A percentile compares a stretch with the other conserved stretches of the same genome.
Evolutionary conservation across 352 stramenopile genomes (phyloP).

Genomic region (Globisporangium splendens): DNA sequence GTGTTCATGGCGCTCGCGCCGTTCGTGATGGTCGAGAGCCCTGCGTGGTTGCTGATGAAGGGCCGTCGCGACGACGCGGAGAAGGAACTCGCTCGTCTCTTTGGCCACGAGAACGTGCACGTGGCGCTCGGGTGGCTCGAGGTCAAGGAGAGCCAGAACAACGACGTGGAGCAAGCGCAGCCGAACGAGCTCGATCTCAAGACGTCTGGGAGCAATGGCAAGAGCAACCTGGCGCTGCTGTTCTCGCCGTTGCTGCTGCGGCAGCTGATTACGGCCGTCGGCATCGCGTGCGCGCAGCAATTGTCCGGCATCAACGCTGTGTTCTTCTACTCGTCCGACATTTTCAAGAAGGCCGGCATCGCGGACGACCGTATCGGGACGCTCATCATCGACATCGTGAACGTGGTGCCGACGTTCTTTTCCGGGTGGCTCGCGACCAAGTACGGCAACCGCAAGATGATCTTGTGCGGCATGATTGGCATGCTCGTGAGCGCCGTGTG

Average conservation of each 20-base stretch:
- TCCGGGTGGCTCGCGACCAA: constrained; percentile 33
- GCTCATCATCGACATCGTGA: constrained; percentile 39
- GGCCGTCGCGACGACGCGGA: constrained; percentile 25
- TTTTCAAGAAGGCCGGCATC: constrained; percentile 37
- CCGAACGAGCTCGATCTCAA: constrained; percentile 11
- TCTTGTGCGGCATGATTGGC: constrained; percentile 30
- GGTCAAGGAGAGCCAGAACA: constrained; percentile 11
- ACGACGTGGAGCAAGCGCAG: constrained; percentile 21
- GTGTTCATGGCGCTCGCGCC: constrained; percentile 23
- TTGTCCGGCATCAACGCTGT: constrained; percentile 60
- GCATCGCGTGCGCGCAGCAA: constrained; percentile 38
- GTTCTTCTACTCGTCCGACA: constrained; percentile 46
- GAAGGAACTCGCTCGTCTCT: constrained; percentile 24
- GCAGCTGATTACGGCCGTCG: constrained; percentile 42
- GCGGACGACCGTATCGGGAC: constrained; percentile 36
- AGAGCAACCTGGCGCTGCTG: constrained; percentile 17
- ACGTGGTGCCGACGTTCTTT: constrained; percentile 32
- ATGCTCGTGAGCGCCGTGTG: constrained; percentile 45
- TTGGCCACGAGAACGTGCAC: constrained; percentile 26
- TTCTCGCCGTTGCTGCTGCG: constrained; percentile 31
- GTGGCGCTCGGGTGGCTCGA: constrained; percentile 28
- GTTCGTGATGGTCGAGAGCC: constrained; percentile 34
- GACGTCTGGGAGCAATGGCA: background rate
- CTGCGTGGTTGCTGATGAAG: constrained; percentile 34
- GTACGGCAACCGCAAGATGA: constrained; percentile 52